Conservation (phyloP, 2,329 filamentous ascomycete species). For the Sclerotinia sclerotiorum region DNA sequence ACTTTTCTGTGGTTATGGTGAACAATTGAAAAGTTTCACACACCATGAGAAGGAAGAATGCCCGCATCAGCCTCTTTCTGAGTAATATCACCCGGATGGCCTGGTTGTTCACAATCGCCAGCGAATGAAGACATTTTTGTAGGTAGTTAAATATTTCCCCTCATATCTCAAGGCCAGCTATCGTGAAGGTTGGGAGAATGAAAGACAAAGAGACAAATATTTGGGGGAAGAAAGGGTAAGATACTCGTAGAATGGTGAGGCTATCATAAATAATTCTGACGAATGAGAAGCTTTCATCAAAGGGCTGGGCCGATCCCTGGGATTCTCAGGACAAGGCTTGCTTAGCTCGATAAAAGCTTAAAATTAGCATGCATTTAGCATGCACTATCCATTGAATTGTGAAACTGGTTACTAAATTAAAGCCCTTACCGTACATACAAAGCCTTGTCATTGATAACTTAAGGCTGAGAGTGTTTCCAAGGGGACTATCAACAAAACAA, state of each 20-base stretch:
- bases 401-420: background rate
- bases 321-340: background rate
- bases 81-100: constrained; percentile 33
- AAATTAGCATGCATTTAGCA: constrained; percentile 19
- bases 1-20: background rate
- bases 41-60: constrained; percentile 49
- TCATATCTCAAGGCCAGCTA: constrained; percentile 23
- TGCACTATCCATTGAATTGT: constrained; percentile 1
- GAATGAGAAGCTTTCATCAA: constrained; percentile 21
- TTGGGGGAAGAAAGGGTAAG: constrained; percentile 12
- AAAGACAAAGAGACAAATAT: constrained; percentile 10
- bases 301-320: constrained; percentile 3
- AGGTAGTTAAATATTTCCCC: constrained; percentile 1
- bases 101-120: constrained; percentile 26
- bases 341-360: constrained; percentile 19
- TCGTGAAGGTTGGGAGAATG: constrained; percentile 1
- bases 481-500: background rate
- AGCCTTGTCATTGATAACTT: background rate
- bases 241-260: constrained; percentile 2
- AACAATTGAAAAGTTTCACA: constrained; percentile 34
- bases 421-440: background rate
- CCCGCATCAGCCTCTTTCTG: constrained; percentile 40
- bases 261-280: constrained; percentile 12
- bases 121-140: constrained; percentile 30
- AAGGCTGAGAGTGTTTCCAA: background rate